Evolutionary conservation across 2,329 filamentous ascomycete species (phyloP), one percentile per base, ranked within the genome.

Genomic region (Trichophyton mentagrophytes): DNA sequence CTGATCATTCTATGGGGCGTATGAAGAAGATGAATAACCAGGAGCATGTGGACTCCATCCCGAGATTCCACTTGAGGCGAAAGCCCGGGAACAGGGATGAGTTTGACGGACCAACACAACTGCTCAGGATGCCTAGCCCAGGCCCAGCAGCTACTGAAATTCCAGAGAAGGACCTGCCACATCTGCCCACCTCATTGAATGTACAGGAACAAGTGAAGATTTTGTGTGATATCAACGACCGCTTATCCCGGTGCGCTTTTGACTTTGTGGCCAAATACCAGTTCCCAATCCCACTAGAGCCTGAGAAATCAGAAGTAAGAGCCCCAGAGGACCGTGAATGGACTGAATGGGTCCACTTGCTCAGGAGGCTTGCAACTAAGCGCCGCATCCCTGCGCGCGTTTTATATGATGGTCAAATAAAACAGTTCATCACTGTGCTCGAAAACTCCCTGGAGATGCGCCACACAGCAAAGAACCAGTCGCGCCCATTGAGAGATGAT

Each of bases 261-360:
- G 88, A 95, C 75, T 95, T 95, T 74, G 86, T 95, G 68, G 89
- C 89, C 67, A 90, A 90, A 74, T 93, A 93, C 72, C 89, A 92
- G 74, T 95, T 95, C 71, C 89, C 89, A 11, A 90, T 95, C 66
- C 89, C 89, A 9, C 75, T 93, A 68, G 88, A 89, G 61, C 83
- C 87, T 72, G 88, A 92, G 72, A 90, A 90, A 82, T 82, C 88
- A 66, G 86, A 86, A 61, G 81, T 91, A 59, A 85, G 87, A 71
- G 78, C 85, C 53, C 84, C 88, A 36, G 84, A 85, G 68, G 88
- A 91, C 74, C 82, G 88, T 64, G 89, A 93, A 73, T 95, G 89
- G 89, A 92, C 88, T 53, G 89, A 95, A 75, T 95, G 89, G 89
- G 89, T 92, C 61, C 90, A 91, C 72, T 81, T 95, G 62, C 79